phyloP scores from a whole-genome alignment of 169 alveolate species.

The Plasmodium gonderi region DNA sequence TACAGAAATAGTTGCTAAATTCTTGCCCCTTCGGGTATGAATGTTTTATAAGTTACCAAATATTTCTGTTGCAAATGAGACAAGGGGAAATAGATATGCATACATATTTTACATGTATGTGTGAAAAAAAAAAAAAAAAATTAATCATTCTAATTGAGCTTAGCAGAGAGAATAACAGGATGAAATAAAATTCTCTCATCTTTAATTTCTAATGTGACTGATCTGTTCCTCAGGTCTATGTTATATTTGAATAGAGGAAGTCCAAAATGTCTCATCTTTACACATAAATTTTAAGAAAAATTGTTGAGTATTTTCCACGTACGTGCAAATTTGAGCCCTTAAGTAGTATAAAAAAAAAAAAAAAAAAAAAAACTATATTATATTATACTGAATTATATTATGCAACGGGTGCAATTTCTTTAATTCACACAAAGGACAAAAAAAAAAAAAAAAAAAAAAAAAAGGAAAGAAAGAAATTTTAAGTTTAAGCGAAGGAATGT shows the following conservation, averaged over 20 bases:
- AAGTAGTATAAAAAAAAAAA: background rate
- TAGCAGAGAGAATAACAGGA: background rate
- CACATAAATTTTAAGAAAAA: background rate
- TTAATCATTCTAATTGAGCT: background rate
- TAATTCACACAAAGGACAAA: background rate
- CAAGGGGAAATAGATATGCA: background rate
- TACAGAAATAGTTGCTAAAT: background rate
- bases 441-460: background rate
- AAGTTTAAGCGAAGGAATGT: background rate
- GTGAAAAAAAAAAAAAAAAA: background rate
- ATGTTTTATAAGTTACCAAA: background rate
- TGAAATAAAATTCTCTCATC: background rate
- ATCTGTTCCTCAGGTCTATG: background rate
- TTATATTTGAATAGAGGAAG: background rate
- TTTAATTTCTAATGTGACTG: background rate
- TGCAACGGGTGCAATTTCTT: conserved; percentile 22
- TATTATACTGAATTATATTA: too few relatives aligned
- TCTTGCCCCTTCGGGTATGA: background rate
- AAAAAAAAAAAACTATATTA: background rate
- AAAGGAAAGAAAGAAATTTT: too few relatives aligned
- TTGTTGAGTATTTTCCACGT: background rate
- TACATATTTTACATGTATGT: background rate
- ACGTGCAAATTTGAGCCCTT: background rate
- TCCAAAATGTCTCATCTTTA: background rate
- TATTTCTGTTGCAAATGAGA: background rate